Evolutionary conservation across 176 grass and related monocot species (phyloP).

Genomic region (Oryza meridionalis): DNA sequence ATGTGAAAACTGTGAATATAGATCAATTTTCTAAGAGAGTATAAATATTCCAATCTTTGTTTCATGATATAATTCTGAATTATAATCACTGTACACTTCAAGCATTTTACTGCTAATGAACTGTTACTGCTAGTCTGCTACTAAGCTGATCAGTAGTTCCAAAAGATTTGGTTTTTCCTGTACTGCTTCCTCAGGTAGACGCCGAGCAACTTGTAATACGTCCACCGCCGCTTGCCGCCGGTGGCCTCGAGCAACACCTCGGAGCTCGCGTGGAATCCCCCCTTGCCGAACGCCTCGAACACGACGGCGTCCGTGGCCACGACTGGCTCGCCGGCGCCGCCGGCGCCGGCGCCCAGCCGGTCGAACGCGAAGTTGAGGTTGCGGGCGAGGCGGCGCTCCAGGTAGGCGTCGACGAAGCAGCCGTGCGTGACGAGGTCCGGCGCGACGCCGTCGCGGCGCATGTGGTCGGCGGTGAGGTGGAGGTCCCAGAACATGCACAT

Average conservation of each 20-base stretch:
- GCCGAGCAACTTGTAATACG: constrained; percentile 64
- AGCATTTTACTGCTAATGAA: not conserved
- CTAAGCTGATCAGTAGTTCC: constrained; percentile 73
- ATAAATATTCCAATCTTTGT: not conserved
- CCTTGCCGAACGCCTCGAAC: constrained; percentile 85
- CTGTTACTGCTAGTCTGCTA: not conserved
- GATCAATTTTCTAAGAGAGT: not conserved
- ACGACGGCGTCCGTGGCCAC: constrained; percentile 63
- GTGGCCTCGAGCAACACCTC: constrained; percentile 63
- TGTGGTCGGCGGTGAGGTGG: constrained; percentile 82
- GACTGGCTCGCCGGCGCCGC: constrained; percentile 34
- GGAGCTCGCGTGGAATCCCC: constrained; percentile 72
- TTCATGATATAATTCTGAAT: not conserved
- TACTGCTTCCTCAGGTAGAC: constrained; percentile 68
- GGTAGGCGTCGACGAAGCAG: constrained; percentile 77
- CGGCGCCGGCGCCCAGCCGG: constrained; percentile 46
- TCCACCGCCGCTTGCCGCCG: constrained; percentile 48
- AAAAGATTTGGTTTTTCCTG: constrained; percentile 84
- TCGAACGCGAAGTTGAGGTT: constrained; percentile 71
- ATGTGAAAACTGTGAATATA: not conserved
- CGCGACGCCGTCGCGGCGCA: constrained; percentile 63
- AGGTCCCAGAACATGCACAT: constrained; percentile 99
- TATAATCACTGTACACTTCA: not conserved
- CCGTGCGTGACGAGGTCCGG: constrained; percentile 85
- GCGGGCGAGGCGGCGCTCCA: constrained; percentile 72